These are phyloP conservation scores for Scenedesmus sp. DNA, from an alignment of 163 green algal species.

Conservation along the genomic window DNA sequence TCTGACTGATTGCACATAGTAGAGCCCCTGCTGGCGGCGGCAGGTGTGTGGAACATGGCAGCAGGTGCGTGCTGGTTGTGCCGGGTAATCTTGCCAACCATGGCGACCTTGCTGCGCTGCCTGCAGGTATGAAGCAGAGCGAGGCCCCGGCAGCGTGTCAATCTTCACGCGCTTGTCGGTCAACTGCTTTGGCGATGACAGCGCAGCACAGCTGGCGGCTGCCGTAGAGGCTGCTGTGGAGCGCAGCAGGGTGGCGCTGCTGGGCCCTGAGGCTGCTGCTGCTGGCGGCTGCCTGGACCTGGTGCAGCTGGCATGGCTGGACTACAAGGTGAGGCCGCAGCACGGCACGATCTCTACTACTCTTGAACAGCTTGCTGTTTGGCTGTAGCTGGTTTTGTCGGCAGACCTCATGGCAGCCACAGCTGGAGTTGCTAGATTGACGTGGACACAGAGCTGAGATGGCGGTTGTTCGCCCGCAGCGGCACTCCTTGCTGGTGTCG, in stretches of 20 bases:
- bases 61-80: neutral
- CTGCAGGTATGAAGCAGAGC: slow-evolving; percentile 71
- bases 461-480: too few relatives aligned
- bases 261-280: slow-evolving; percentile 35
- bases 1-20: too few relatives aligned
- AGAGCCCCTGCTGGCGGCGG: neutral
- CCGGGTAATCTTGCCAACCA: neutral
- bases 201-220: neutral
- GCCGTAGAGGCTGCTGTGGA: slow-evolving; percentile 36
- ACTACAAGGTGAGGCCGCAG: slow-evolving; percentile 33
- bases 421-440: neutral
- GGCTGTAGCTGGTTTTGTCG: neutral
- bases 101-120: neutral
- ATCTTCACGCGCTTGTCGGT: slow-evolving; percentile 62
- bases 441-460: too few relatives aligned
- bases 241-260: slow-evolving; percentile 4
- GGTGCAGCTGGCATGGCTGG: slow-evolving; percentile 44
- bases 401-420: neutral
- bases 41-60: neutral
- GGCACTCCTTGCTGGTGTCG: neutral
- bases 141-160: slow-evolving; percentile 60
- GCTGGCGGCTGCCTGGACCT: slow-evolving; percentile 36
- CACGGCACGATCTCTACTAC: neutral
- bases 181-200: slow-evolving; percentile 59
- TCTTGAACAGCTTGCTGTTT: neutral